These are phyloP conservation scores for Tylopilus vinaceipallidus DNA, from an alignment of 768 basidiomycete species.

Conservation along the genomic window DNA sequence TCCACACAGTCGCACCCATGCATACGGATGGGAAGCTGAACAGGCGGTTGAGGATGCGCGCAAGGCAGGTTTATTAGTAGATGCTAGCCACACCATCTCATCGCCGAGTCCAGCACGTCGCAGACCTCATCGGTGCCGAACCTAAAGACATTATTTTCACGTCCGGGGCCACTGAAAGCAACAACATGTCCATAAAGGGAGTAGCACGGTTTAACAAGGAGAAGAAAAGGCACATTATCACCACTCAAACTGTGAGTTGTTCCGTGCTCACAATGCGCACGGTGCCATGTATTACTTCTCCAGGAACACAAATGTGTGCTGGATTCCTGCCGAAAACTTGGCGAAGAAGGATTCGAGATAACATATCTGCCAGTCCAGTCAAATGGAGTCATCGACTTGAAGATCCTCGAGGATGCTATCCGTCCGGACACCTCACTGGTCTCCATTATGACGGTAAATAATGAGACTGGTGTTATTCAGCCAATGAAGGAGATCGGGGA, in stretches of 20 bases:
- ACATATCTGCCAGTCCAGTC: slow-evolving; percentile 94
- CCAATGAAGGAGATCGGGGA: slow-evolving; percentile 94
- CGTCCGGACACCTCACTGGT: slow-evolving; percentile 92
- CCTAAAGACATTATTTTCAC: slow-evolving; percentile 97
- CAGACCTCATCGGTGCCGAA: slow-evolving; percentile 90
- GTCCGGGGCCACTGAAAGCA: slow-evolving; percentile 95
- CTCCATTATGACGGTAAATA: slow-evolving; percentile 98
- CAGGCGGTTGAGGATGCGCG: slow-evolving; percentile 90
- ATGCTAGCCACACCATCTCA: neutral
- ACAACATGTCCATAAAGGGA: slow-evolving; percentile 97
- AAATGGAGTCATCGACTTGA: slow-evolving; percentile 79
- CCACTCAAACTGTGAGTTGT: slow-evolving; percentile 80
- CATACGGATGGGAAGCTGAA: slow-evolving; percentile 99
- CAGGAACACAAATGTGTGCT: slow-evolving; percentile 99
- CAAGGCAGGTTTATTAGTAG: slow-evolving; percentile 47
- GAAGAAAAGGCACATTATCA: slow-evolving; percentile 91
- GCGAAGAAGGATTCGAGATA: slow-evolving; percentile 96
- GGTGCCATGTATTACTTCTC: slow-evolving; percentile 5
- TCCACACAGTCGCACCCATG: slow-evolving; percentile 96
- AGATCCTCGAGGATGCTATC: slow-evolving; percentile 81
- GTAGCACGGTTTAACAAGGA: slow-evolving; percentile 94
- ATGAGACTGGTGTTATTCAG: slow-evolving; percentile 98
- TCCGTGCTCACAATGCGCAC: neutral
- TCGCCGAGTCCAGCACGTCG: slow-evolving; percentile 62
- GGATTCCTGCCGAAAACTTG: slow-evolving; percentile 93